phyloP scores from a whole-genome alignment of 2,329 filamentous ascomycete genomes.

The Colletotrichum orchidophilum region DNA sequence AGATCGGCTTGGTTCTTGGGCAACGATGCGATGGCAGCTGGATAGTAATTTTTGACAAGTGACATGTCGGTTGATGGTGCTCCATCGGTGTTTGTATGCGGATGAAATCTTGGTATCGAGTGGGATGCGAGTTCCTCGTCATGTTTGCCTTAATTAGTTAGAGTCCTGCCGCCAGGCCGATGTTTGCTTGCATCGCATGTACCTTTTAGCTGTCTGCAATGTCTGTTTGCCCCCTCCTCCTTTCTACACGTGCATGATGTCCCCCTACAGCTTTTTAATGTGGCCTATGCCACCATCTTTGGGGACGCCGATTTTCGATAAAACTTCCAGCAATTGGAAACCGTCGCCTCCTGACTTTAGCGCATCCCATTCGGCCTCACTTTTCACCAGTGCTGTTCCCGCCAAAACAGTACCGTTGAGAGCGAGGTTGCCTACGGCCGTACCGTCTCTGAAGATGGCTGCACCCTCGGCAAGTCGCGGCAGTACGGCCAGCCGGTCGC shows the following conservation, averaged over 20 bases:
- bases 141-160: slow-evolving; percentile 23
- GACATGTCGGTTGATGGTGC: neutral
- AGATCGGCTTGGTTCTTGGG: neutral
- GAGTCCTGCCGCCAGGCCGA: slow-evolving; percentile 29
- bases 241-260: neutral
- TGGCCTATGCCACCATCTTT: neutral
- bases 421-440: slow-evolving; percentile 53
- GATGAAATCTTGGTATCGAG: neutral
- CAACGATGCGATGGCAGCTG: neutral
- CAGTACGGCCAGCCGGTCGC: slow-evolving; percentile 60
- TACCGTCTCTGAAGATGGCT: slow-evolving; percentile 40
- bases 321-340: slow-evolving; percentile 45
- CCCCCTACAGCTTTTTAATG: slow-evolving; percentile 19
- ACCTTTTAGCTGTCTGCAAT: neutral
- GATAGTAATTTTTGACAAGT: neutral
- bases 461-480: slow-evolving; percentile 64
- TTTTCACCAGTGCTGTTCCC: slow-evolving; percentile 71
- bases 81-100: neutral
- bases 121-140: neutral
- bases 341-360: slow-evolving; percentile 45
- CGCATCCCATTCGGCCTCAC: slow-evolving; percentile 64
- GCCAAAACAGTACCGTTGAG: slow-evolving; percentile 72
- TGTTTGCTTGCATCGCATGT: slow-evolving; percentile 11
- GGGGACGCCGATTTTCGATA: slow-evolving; percentile 52
- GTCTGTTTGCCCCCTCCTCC: neutral